Percentiles rank a stretch among this genome's conserved stretches.
These are phyloP conservation scores for Macadamia tetraphylla DNA, from an alignment of 164 flowering plant genomes.

Conservation along the genomic window DNA sequence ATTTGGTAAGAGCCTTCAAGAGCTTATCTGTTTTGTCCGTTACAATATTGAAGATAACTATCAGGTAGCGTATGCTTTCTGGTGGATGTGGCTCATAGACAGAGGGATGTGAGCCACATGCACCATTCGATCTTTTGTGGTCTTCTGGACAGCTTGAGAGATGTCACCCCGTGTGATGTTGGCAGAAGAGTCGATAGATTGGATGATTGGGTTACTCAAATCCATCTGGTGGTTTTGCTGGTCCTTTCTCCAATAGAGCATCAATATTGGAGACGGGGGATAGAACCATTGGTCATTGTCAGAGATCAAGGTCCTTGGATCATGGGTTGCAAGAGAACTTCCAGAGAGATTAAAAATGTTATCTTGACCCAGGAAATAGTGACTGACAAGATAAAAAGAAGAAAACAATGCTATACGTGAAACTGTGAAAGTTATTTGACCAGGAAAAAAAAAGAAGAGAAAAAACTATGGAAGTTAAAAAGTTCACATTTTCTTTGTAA, in stretches of 20 bases:
- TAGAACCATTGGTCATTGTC: too few species aligned
- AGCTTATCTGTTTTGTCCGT: neutral
- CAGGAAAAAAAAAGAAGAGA: too few species aligned
- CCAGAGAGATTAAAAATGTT: too few species aligned
- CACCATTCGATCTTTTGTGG: neutral
- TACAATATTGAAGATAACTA: neutral
- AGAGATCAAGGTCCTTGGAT: neutral
- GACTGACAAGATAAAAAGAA: too few species aligned
- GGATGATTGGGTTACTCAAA: neutral
- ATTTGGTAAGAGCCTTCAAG: slow-evolving; percentile 54
- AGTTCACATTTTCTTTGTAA: too few species aligned
- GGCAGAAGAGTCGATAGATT: neutral
- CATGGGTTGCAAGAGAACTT: too few species aligned
- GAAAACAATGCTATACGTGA: too few species aligned
- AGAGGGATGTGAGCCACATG: neutral
- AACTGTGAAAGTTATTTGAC: too few species aligned
- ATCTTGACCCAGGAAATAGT: too few species aligned
- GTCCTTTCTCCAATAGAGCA: neutral
- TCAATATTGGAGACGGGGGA: neutral
- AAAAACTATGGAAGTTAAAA: too few species aligned
- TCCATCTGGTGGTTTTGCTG: too few species aligned
- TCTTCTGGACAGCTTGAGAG: neutral
- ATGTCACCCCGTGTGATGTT: neutral
- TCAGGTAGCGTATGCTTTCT: neutral
- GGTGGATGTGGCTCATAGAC: neutral